Percentiles rank a stretch among this genome's conserved stretches.
Conservation (phyloP, 257 asterid species). For the Solanum clarkiae region DNA sequence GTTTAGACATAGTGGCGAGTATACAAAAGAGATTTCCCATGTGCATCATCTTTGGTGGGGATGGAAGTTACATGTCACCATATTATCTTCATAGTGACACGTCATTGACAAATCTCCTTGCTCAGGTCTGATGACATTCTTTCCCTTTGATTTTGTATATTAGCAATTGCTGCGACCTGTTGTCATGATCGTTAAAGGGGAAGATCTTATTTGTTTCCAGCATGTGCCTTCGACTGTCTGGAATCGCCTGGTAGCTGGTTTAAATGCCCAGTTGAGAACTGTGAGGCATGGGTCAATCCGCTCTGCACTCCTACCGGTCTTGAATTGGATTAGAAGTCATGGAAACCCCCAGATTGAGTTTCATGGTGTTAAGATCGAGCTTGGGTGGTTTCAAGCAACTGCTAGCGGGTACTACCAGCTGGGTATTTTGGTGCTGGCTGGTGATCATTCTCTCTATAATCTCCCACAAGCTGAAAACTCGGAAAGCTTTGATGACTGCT, state of each 20-base stretch:
- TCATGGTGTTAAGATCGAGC: conserved; percentile 81
- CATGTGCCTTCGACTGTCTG: conserved; percentile 92
- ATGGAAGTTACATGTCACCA: conserved; percentile 94
- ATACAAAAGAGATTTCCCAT: conserved; percentile 90
- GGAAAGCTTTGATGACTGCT: conserved; percentile 40
- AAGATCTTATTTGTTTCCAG: conserved; percentile 24
- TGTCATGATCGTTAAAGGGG: not conserved
- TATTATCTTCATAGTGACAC: conserved; percentile 72
- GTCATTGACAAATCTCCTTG: conserved; percentile 82
- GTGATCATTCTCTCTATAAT: conserved; percentile 49
- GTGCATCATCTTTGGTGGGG: conserved; percentile 86
- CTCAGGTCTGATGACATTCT: conserved; percentile 51
- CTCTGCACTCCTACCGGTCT: conserved; percentile 53
- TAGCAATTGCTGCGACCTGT: not conserved
- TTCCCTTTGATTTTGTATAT: not conserved
- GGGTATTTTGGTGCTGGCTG: conserved; percentile 77
- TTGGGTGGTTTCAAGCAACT: conserved; percentile 97
- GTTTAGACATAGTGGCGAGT: conserved; percentile 71
- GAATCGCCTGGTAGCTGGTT: conserved; percentile 88
- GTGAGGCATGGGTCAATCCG: conserved; percentile 69
- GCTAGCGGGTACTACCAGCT: conserved; percentile 88
- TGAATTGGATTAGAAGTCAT: conserved; percentile 74
- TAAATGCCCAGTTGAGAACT: conserved; percentile 82
- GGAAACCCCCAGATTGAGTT: conserved; percentile 88
- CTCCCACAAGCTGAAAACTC: conserved; percentile 45